phyloP scores from a whole-genome alignment of 768 basidiomycete genomes.

The Termitomyces heimii region DNA sequence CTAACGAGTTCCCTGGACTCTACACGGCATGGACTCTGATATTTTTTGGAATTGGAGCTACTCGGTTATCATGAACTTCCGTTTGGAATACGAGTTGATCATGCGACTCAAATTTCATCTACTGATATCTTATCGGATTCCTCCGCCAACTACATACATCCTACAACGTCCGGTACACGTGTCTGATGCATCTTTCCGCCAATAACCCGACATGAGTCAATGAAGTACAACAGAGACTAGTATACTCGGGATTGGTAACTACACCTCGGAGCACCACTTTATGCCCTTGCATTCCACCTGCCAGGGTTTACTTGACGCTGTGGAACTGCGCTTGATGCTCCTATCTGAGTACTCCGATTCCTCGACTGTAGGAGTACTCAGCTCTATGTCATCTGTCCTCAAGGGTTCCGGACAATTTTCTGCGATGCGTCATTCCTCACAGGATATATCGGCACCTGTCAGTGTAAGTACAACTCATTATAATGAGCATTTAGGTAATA shows the following conservation, averaged over 20 bases:
- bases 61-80: background rate
- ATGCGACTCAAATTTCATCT: background rate
- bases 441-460: background rate
- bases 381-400: background rate
- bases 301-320: background rate
- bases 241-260: background rate
- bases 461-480: too few species aligned
- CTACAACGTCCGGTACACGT: background rate
- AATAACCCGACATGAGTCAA: background rate
- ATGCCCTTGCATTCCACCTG: background rate
- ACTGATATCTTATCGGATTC: background rate
- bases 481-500: background rate
- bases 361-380: background rate
- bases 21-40: too few species aligned
- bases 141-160: background rate
- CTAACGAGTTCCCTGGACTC: too few species aligned
- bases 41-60: too few species aligned
- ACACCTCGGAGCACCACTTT: too few species aligned
- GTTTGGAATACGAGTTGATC: background rate
- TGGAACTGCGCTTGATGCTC: background rate
- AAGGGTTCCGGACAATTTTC: too few species aligned
- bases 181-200: background rate
- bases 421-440: background rate
- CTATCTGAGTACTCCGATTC: background rate
- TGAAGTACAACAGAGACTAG: background rate